These are phyloP conservation scores for Exophiala sp. DNA, from an alignment of 2,329 filamentous ascomycete species.

Conservation along the genomic window DNA sequence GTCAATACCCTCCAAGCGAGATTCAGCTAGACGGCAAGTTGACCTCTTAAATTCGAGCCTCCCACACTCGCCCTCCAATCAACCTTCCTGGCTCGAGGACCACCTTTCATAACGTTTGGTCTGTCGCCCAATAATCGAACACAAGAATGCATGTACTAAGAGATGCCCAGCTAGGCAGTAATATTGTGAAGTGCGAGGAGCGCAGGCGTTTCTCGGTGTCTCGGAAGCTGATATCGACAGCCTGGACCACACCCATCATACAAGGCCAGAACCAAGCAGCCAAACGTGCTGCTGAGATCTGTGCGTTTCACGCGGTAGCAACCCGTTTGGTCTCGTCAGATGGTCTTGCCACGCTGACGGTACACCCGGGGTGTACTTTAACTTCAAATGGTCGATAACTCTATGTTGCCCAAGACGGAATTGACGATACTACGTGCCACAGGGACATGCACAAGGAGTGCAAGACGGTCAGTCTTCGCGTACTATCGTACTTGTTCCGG, in stretches of 20 bases:
- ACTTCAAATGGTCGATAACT: too few relatives aligned
- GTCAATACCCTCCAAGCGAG: background rate
- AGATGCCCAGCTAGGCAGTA: background rate
- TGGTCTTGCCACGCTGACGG: conserved; percentile 11
- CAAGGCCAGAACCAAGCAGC: background rate
- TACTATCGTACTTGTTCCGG: background rate
- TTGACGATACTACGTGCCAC: too few relatives aligned
- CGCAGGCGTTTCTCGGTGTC: background rate
- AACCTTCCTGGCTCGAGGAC: background rate
- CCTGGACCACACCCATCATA: too few relatives aligned
- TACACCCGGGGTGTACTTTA: background rate
- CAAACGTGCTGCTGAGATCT: background rate
- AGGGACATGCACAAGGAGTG: too few relatives aligned
- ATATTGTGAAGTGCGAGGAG: background rate
- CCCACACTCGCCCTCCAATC: background rate
- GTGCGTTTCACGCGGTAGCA: background rate
- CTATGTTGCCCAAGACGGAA: too few relatives aligned
- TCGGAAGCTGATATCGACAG: too few relatives aligned
- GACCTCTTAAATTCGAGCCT: background rate
- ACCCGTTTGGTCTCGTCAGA: background rate
- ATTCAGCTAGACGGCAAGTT: background rate
- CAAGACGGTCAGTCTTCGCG: background rate
- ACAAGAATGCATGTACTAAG: background rate
- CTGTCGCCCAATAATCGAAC: background rate
- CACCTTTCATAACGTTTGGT: background rate